These are phyloP conservation scores for Speleostelium caveatum DNA, from an alignment of 78 protist species.

Conservation along the genomic window DNA sequence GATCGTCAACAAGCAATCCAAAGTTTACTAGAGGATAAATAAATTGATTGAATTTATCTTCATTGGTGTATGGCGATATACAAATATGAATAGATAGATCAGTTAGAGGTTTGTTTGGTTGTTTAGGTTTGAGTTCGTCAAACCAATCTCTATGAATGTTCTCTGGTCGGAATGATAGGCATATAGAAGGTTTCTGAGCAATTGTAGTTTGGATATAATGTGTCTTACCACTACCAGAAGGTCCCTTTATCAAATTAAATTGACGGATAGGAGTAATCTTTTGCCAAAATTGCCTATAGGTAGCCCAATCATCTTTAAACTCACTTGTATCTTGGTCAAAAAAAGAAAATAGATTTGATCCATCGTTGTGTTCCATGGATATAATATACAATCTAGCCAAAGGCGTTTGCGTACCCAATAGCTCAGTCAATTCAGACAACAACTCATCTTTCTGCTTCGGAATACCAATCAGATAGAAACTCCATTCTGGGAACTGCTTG, in stretches of 20 bases:
- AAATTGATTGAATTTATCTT: not conserved
- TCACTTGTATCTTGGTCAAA: not conserved
- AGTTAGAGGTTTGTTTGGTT: not conserved
- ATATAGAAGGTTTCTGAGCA: not conserved
- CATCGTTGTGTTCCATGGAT: not conserved
- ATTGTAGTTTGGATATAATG: not conserved
- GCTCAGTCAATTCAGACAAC: not conserved
- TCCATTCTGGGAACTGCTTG: not conserved
- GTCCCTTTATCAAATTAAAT: constrained; percentile 5
- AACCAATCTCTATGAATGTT: not conserved
- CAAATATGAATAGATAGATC: not conserved
- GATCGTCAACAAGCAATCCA: constrained; percentile 16
- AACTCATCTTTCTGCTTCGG: not conserved
- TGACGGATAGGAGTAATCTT: not conserved
- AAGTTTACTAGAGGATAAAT: constrained; percentile 31
- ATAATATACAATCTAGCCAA: not conserved
- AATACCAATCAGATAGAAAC: not conserved
- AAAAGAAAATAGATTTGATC: not conserved
- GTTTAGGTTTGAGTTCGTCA: not conserved
- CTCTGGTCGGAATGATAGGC: not conserved
- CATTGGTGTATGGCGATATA: not conserved
- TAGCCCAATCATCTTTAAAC: not conserved
- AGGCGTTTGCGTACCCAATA: not conserved
- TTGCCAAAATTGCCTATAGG: not conserved
- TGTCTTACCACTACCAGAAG: constrained; percentile 20